phyloP scores from a whole-genome alignment of 73 alveolate species.

The Effrenium voratum region DNA sequence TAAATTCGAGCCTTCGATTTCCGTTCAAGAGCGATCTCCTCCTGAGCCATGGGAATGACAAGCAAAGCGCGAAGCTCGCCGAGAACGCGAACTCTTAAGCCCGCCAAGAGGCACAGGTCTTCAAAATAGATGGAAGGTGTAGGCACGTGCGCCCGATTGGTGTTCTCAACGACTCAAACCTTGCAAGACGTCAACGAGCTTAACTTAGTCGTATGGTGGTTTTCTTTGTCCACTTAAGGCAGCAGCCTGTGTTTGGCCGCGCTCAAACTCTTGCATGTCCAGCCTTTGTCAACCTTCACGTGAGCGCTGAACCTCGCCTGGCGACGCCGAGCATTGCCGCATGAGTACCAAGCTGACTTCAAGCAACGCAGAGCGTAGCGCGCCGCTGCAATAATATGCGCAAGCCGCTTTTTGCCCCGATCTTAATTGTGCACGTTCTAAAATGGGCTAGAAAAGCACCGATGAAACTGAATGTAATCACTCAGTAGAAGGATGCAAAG shows the following conservation, averaged over 20 bases:
- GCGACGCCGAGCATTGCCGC: not conserved
- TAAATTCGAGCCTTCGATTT: not conserved
- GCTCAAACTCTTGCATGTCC: not conserved
- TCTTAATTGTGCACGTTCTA: too few species aligned
- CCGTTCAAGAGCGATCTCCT: not conserved
- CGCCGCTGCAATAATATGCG: too few species aligned
- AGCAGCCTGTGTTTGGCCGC: slow-evolving; percentile 33
- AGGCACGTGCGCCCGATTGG: not conserved
- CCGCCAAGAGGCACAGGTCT: not conserved
- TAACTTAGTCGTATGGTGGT: too few species aligned
- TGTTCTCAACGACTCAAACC: not conserved
- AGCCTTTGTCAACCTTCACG: not conserved
- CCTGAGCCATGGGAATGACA: not conserved
- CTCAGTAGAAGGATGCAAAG: too few species aligned
- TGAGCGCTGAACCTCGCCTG: not conserved
- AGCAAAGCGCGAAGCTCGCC: not conserved
- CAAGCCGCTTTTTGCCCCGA: too few species aligned
- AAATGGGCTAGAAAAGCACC: too few species aligned
- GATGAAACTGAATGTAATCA: too few species aligned
- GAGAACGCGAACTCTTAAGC: not conserved
- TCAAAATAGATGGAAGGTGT: not conserved
- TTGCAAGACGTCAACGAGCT: too few species aligned
- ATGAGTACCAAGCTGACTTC: too few species aligned
- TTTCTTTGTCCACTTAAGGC: too few species aligned
- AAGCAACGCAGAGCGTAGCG: too few species aligned